Evolutionary conservation across 345 rosid species (phyloP), one percentile per base, ranked within the genome.

Genomic region (Populus deltoides): DNA sequence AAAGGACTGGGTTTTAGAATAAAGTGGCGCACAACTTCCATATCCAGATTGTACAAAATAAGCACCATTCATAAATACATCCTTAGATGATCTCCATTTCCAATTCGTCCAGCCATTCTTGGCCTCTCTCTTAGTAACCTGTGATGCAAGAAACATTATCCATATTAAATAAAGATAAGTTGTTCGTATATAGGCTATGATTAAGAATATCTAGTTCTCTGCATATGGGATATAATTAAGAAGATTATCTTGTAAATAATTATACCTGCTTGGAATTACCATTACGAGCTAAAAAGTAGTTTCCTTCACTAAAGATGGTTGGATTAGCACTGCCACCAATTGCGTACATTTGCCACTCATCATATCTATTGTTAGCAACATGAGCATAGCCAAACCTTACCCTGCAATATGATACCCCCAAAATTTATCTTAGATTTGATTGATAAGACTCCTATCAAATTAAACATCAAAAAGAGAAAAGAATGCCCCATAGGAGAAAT

Each of bases 381-480:
- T 77, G 84, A 7, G 84, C 80, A 73, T 73, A 68, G 7, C 80
- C 84, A 77, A 66, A 77, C 61, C 84, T 81, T 7, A 81, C 84
- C 80, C 84, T 81, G 55, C 31, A 63, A 41, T 27, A 39, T 9
- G 24, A 8, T 3, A 9, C 27, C 45, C 12, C 25, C 5, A 22
- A 55, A 22, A 22, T 22, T 55, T 55, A 55, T 22, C 62, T 55
- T 22, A 55, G 61, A 55, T 55, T 55, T 55, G 5, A 27, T 8
- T 8, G 5, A 39, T 55, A 45, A 18, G 31, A 27, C 24, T 33
- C 7, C 8, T 36, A 73, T 73, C 66, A 35, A 35, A 73, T 59
- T 3, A 7, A 13, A 12, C 18, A 47, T 47, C 18, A 4, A 47
- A 47, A 47, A 47, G 18, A 0, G 15, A 39, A 47, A 47, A 47